Evolutionary conservation across 345 rosid genomes (phyloP).

Genomic region (Gossypium arboreum): DNA sequence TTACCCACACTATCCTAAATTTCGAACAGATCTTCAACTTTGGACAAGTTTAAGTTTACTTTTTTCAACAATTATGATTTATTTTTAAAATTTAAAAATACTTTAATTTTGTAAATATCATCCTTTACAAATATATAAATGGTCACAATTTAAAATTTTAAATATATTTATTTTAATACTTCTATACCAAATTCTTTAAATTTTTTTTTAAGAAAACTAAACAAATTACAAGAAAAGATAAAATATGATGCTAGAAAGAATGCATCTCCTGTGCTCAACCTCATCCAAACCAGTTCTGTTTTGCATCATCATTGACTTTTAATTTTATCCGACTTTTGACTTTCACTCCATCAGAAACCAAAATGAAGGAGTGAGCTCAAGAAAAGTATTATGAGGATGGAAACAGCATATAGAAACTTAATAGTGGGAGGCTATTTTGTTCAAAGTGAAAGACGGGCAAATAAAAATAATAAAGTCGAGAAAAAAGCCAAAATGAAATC

Average conservation of each 20-base stretch:
- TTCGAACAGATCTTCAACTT: too few relatives aligned
- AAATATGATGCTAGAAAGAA: neutral
- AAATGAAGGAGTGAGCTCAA: neutral
- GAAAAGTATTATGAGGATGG: neutral
- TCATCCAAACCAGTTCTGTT: neutral
- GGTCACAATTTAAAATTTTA: too few relatives aligned
- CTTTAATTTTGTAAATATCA: too few relatives aligned
- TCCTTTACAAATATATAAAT: too few relatives aligned
- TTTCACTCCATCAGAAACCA: neutral
- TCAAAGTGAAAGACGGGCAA: neutral
- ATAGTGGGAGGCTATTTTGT: neutral
- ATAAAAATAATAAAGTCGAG: neutral
- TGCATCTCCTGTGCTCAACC: neutral
- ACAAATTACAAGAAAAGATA: too few relatives aligned
- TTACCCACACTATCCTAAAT: too few relatives aligned
- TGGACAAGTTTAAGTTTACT: too few relatives aligned
- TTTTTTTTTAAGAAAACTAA: neutral
- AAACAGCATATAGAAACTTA: neutral
- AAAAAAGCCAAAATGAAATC: conserved; percentile 38
- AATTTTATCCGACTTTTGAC: neutral
- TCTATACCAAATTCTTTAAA: too few relatives aligned
- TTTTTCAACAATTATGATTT: too few relatives aligned
- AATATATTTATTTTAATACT: too few relatives aligned
- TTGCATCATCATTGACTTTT: neutral
- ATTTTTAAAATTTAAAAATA: too few relatives aligned